Evolutionary conservation across 306 rosid species (phyloP).

Genomic region (Rubus parviflorus): DNA sequence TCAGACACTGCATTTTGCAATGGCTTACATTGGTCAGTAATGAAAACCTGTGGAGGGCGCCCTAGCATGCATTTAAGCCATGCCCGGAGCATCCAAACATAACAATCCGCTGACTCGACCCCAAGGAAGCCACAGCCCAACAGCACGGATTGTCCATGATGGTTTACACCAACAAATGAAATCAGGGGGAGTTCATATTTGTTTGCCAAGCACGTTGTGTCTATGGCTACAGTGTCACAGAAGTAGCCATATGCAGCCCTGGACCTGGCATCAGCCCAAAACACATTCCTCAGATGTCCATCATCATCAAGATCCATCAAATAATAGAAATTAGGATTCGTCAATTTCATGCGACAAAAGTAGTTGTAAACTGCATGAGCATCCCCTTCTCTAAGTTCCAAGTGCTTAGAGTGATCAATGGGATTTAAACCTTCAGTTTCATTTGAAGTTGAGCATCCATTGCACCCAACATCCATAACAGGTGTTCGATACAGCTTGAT

Average conservation of each 20-base stretch:
- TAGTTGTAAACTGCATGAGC: conserved; percentile 66
- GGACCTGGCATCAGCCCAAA: conserved; percentile 81
- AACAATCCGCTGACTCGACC: conserved; percentile 58
- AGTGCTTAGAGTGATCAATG: conserved; percentile 49
- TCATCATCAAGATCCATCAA: conserved; percentile 64
- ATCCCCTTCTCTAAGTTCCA: conserved; percentile 81
- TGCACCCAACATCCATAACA: conserved; percentile 40
- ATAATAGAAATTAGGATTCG: conserved; percentile 66
- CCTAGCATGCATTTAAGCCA: conserved; percentile 77
- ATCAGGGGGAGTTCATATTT: conserved; percentile 71
- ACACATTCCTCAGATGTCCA: conserved; percentile 65
- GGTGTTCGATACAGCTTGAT: conserved; percentile 65
- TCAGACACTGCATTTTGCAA: conserved; percentile 60
- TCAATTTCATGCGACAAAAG: conserved; percentile 76
- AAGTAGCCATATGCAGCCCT: conserved; percentile 60
- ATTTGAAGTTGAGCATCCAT: conserved; percentile 38
- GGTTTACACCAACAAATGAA: conserved; percentile 63
- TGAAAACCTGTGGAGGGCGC: conserved; percentile 49
- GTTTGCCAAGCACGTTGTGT: conserved; percentile 72
- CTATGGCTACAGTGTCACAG: conserved; percentile 55
- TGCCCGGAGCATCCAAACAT: conserved; percentile 63
- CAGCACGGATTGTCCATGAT: conserved; percentile 67
- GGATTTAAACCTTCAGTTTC: conserved; percentile 43
- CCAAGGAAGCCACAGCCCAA: conserved; percentile 81
- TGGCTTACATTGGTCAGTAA: conserved; percentile 63